Percentiles rank a stretch among this genome's conserved stretches.
These are phyloP conservation scores for Pyrrhoderma noxium DNA, from an alignment of 1,284 basidiomycete species.

Conservation along the genomic window DNA sequence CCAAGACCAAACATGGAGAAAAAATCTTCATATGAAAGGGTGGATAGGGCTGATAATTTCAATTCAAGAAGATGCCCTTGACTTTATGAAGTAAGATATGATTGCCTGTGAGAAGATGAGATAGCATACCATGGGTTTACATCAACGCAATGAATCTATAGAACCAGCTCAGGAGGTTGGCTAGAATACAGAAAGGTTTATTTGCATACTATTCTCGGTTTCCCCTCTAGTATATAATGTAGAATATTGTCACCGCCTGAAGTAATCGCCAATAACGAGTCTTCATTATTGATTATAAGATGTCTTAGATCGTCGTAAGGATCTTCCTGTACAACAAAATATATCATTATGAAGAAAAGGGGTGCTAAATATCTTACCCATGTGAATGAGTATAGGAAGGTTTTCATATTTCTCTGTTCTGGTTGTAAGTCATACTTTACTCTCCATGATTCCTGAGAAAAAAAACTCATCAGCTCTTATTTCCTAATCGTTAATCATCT, in stretches of 20 bases:
- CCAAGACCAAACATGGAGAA: slow-evolving; percentile 73
- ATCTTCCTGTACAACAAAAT: no score
- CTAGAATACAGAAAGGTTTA: no score
- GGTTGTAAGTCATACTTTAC: slow-evolving; percentile 72
- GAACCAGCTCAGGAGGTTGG: no score
- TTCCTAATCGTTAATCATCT: no score
- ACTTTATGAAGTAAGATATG: slow-evolving; percentile 23
- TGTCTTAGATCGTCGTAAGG: slow-evolving; percentile 71
- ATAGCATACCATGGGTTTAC: slow-evolving; percentile 51
- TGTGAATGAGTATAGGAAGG: slow-evolving; percentile 69
- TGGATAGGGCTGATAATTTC: slow-evolving; percentile 64
- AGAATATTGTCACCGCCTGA: slow-evolving; percentile 79
- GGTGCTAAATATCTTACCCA: slow-evolving; percentile 45
- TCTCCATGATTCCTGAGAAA: slow-evolving; percentile 46
- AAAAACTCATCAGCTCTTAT: background rate
- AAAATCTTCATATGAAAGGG: slow-evolving; percentile 61
- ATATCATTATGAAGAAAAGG: no score
- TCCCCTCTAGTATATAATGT: slow-evolving; percentile 69
- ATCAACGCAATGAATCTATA: slow-evolving; percentile 68
- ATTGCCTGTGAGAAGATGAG: background rate
- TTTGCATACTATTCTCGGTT: slow-evolving; percentile 46
- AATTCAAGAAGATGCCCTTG: slow-evolving; percentile 78
- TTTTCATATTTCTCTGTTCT: slow-evolving; percentile 70
- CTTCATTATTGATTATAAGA: slow-evolving; percentile 52
- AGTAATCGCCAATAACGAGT: slow-evolving; percentile 72